These are phyloP conservation scores for Haplosporangium sp. DNA, from an alignment of 371 early-diverging fungal genomes.

Conservation along the genomic window DNA sequence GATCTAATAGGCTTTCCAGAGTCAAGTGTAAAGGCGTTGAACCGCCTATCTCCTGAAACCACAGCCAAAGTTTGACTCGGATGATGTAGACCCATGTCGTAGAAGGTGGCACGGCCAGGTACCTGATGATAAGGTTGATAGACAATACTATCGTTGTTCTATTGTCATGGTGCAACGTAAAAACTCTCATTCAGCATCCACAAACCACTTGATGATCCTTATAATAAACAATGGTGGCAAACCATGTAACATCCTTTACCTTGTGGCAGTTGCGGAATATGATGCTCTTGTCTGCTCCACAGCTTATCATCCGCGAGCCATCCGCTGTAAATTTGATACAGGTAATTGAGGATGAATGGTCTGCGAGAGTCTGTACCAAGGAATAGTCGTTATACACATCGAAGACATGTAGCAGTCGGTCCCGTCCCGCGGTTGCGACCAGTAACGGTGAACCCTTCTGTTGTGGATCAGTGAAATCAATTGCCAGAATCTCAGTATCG, in stretches of 20 bases:
- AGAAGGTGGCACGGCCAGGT: conserved; percentile 79
- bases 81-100: conserved; percentile 77
- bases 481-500: conserved; percentile 83
- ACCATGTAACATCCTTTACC: conserved; percentile 23
- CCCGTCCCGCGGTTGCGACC: conserved; percentile 84
- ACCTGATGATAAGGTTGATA: conserved; percentile 72
- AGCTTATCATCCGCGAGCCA: conserved; percentile 78
- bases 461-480: conserved; percentile 72
- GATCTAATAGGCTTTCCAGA: conserved; percentile 76
- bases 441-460: conserved; percentile 55
- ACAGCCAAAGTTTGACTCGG: conserved; percentile 67
- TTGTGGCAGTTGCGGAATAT: conserved; percentile 72
- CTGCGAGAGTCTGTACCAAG: conserved; percentile 83
- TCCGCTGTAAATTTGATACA: conserved; percentile 75
- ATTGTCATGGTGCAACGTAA: conserved; percentile 28
- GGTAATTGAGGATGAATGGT: conserved; percentile 89
- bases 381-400: conserved; percentile 69
- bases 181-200: not conserved
- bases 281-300: conserved; percentile 88
- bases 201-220: not conserved
- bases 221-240: too few relatives aligned
- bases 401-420: conserved; percentile 85
- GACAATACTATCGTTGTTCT: conserved; percentile 29
- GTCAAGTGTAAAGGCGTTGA: conserved; percentile 71
- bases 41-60: conserved; percentile 77